Conservation (phyloP, 495 filamentous ascomycete species). For the Penicillium silybi region DNA sequence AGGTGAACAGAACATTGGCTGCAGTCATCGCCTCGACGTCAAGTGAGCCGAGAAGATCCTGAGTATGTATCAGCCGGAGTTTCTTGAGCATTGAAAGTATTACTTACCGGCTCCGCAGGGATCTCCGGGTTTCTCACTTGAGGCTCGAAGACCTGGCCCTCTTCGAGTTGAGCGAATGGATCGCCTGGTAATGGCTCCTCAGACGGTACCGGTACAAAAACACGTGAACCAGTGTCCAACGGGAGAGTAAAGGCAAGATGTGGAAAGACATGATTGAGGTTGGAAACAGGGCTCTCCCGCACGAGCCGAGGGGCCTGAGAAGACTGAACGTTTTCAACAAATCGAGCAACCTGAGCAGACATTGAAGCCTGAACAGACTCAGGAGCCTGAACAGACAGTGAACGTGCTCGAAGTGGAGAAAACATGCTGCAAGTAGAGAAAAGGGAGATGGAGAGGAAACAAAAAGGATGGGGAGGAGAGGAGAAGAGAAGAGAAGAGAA, state of each 20-base stretch:
- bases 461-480: background rate
- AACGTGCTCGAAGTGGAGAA: background rate
- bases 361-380: background rate
- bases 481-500: background rate
- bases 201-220: background rate
- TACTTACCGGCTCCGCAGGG: background rate
- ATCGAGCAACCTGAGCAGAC: too few species aligned
- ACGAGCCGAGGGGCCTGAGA: background rate
- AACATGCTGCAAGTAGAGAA: background rate
- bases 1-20: constrained; percentile 29
- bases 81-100: background rate
- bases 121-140: background rate
- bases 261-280: background rate
- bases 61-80: background rate
- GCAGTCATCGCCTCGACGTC: constrained; percentile 3
- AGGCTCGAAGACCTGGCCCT: background rate
- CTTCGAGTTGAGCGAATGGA: background rate
- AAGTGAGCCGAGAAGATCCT: background rate
- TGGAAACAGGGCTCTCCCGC: background rate
- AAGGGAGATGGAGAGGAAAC: too few species aligned
- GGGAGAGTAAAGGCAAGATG: background rate
- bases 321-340: background rate
- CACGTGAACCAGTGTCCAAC: background rate
- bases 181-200: background rate
- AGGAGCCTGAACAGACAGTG: background rate